Base-by-base conservation (phyloP, 768 basidiomycete genomes). In the Omphalotus guepiniiformis region DNA sequence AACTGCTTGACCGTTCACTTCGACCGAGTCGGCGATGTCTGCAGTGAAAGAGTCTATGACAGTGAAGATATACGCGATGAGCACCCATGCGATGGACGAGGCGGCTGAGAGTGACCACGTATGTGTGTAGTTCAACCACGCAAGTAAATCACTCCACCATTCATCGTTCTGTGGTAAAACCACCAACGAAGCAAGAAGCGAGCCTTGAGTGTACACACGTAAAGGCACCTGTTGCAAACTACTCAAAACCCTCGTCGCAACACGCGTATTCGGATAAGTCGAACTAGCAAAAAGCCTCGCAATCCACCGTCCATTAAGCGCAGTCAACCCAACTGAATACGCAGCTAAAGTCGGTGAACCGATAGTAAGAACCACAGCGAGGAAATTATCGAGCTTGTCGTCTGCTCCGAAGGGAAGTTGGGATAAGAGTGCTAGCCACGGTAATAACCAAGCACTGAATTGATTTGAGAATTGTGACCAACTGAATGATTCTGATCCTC, bases 391-490 rank as follows among this genome's bases (percentile, higher is more conserved):
- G n/a, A 63, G 51, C 22, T 56, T 66, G 42, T 65, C 64, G 9
- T 52, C 59, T 25, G 68, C 63, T 6, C 74, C 74, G 21, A 74
- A 78, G 0, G 75, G 76, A n/a, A 78, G 66, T 39, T 75, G 74
- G 0, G 74, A 73, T 16, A 77, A 58, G 6, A 78, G 51, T 1
- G 75, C 73, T 11, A 78, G 64, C 64, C 72, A 75, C 6, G 76
- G 76, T 5, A 78, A 47, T 2, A 78, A 59, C 76, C 75, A 78
- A 0, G 72, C 53, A 7, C 64, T 61, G 52, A 69, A 74, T 38
- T 71, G 60, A 38, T 71, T 69, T 6, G 63, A 65, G 51, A 70
- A 70, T 5, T 54, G 43, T 1, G 60, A 54, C 69, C 68, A 69
- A 18, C 11, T 47, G 27, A 47, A 47, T 9, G 45, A 19, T 47